Percentiles rank a stretch among this genome's conserved stretches.
phyloP scores from a whole-genome alignment of 495 filamentous ascomycete species.

The Podospora pseudopauciseta region DNA sequence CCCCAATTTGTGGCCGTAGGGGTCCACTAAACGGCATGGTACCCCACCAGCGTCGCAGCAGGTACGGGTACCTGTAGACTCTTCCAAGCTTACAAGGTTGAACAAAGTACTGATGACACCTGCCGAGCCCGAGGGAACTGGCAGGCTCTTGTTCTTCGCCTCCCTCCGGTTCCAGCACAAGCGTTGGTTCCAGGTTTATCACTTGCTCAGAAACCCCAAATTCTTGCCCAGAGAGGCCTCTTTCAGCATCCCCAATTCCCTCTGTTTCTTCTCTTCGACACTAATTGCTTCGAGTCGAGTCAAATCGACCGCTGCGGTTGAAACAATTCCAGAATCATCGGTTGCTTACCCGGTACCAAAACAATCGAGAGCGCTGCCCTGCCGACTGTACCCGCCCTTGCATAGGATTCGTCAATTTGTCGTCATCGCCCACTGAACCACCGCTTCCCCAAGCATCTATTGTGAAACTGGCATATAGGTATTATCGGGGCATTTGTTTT shows the following conservation, averaged over 20 bases:
- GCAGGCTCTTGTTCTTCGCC: conserved; percentile 7
- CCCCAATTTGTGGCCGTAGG: background rate
- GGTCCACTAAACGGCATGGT: background rate
- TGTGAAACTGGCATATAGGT: background rate
- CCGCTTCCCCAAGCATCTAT: background rate
- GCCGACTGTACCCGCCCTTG: background rate
- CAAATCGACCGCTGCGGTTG: background rate
- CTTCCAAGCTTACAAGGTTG: background rate
- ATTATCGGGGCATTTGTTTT: background rate
- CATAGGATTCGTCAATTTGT: background rate
- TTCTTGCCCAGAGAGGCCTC: background rate
- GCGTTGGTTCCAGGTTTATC: conserved; percentile 12
- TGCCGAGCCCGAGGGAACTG: background rate
- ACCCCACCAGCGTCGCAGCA: background rate
- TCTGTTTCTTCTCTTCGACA: background rate
- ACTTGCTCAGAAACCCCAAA: background rate
- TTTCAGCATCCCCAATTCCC: background rate
- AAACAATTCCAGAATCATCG: background rate
- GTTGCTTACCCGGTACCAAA: background rate
- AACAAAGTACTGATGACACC: conserved; percentile 3
- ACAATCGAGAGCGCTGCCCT: conserved; percentile 5
- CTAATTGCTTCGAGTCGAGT: background rate
- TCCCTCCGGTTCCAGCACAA: background rate
- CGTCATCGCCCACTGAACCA: background rate
- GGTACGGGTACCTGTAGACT: background rate